These are phyloP conservation scores for Dendrobium catenatum DNA, from an alignment of 106 monocot genomes.

Conservation along the genomic window DNA sequence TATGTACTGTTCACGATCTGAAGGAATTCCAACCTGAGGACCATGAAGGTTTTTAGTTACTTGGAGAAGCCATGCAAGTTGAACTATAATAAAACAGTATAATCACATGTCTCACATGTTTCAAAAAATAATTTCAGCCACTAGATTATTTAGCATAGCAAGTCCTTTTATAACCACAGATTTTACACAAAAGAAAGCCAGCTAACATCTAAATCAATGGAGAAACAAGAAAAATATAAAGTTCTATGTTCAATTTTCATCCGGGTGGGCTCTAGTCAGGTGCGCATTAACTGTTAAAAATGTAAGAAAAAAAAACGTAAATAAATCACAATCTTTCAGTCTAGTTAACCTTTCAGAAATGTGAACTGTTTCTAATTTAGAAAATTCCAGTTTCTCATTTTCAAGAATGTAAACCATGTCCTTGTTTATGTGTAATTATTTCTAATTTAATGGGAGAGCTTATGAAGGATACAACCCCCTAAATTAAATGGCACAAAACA, in stretches of 20 bases:
- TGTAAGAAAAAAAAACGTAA: background rate
- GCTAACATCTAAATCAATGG: background rate
- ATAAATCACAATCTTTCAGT: background rate
- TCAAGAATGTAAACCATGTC: background rate
- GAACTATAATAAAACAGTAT: background rate
- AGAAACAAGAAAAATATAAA: background rate
- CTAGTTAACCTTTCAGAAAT: background rate
- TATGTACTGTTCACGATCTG: slow-evolving; percentile 90
- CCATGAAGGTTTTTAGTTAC: background rate
- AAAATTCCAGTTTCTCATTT: background rate
- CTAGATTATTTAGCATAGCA: background rate
- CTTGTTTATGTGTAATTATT: no score
- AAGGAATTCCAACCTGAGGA: slow-evolving; percentile 78
- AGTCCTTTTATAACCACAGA: background rate
- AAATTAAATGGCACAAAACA: no score
- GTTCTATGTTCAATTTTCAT: background rate
- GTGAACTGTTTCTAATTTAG: background rate
- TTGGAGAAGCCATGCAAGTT: background rate
- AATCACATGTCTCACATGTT: background rate
- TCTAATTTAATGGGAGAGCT: no score
- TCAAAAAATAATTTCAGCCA: background rate
- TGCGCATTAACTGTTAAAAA: background rate
- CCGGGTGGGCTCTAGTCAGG: background rate
- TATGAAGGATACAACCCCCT: no score
- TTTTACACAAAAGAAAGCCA: background rate